These are phyloP conservation scores for Vachellia collinsii DNA, from an alignment of 306 rosid species.

Conservation along the genomic window DNA sequence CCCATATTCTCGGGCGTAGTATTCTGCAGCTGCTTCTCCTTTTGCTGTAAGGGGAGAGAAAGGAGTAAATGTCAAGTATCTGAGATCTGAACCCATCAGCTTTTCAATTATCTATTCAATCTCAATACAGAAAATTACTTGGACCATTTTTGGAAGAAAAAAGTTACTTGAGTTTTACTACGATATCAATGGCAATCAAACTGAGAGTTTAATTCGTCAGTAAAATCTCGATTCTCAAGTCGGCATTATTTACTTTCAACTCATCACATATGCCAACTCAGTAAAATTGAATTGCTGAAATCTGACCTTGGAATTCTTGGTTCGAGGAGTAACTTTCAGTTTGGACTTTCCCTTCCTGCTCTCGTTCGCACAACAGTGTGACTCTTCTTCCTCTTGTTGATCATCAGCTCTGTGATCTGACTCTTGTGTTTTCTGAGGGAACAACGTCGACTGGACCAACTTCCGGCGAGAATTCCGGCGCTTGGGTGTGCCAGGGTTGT, in stretches of 20 bases:
- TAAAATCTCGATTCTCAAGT: conserved; percentile 25
- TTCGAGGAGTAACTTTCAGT: conserved; percentile 48
- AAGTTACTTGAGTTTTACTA: neutral
- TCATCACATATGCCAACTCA: neutral
- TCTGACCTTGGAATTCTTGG: conserved; percentile 53
- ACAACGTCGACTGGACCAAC: conserved; percentile 62
- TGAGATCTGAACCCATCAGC: conserved; percentile 1
- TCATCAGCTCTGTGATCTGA: conserved; percentile 34
- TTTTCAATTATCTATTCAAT: neutral
- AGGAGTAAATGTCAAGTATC: neutral
- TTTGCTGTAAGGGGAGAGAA: conserved; percentile 12
- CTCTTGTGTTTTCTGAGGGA: conserved; percentile 50
- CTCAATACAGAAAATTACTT: conserved; percentile 11
- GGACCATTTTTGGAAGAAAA: neutral
- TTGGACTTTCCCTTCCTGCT: conserved; percentile 49
- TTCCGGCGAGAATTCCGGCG: conserved; percentile 47
- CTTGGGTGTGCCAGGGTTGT: conserved; percentile 24
- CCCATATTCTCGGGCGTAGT: neutral
- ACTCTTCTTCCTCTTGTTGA: conserved; percentile 34
- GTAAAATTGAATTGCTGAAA: neutral
- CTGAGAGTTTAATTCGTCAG: neutral
- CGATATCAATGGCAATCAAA: neutral
- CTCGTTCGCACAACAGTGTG: conserved; percentile 40
- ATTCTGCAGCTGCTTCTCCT: conserved; percentile 43
- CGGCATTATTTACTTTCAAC: neutral